Conservation (phyloP, 768 basidiomycete genomes). For the Agrocybe pediades region DNA sequence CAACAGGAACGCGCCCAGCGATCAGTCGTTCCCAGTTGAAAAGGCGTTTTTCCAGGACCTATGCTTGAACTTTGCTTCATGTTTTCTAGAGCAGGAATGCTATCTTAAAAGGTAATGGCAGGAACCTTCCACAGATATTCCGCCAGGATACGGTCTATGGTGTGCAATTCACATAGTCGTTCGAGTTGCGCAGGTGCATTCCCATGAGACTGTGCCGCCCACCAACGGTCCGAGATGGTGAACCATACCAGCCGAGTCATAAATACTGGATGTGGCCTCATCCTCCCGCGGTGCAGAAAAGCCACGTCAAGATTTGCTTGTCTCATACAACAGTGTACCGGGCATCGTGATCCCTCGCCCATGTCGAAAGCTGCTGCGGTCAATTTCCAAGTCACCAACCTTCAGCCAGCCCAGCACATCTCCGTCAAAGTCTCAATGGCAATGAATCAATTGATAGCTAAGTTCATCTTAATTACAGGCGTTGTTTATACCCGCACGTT, state of each 20-base stretch:
- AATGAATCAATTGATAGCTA: neutral
- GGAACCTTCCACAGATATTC: slow-evolving; percentile 4
- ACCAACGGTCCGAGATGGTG: slow-evolving; percentile 6
- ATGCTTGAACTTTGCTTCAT: too few species aligned
- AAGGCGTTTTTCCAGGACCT: slow-evolving; percentile 6
- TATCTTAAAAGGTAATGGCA: slow-evolving; percentile 2
- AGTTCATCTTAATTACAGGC: neutral
- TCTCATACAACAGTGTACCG: neutral
- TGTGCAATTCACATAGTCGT: slow-evolving; percentile 2
- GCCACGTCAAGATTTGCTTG: slow-evolving; percentile 9
- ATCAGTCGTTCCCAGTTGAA: neutral
- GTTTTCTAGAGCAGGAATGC: neutral
- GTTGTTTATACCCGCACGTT: neutral
- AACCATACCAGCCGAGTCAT: neutral
- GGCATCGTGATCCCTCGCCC: slow-evolving; percentile 2
- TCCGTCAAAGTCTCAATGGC: too few species aligned
- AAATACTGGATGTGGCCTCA: slow-evolving; percentile 2
- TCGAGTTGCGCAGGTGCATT: neutral
- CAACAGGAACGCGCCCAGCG: neutral
- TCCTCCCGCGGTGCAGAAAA: neutral
- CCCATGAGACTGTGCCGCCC: slow-evolving; percentile 3
- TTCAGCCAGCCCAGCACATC: too few species aligned
- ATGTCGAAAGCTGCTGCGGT: neutral
- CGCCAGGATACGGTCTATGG: slow-evolving; percentile 1
- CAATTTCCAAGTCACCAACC: neutral